phyloP scores from a whole-genome alignment of 371 early-diverging fungal species.

The Syncephalastrum racemosum region DNA sequence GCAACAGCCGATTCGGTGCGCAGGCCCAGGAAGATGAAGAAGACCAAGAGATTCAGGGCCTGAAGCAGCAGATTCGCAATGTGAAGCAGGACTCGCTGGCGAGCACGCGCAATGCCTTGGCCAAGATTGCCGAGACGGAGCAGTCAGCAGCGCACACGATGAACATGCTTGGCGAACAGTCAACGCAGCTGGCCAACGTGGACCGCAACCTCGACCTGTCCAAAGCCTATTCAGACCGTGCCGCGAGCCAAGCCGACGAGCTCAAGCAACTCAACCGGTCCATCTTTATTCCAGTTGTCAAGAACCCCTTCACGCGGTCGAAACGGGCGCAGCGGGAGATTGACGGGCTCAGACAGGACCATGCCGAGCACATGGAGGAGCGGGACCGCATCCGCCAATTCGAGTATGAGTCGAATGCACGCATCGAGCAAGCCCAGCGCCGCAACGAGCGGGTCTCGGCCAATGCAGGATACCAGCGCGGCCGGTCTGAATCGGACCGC shows the following conservation, averaged over 20 bases:
- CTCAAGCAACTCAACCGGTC: conserved; percentile 79
- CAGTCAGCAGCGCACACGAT: conserved; percentile 61
- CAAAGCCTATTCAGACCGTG: conserved; percentile 70
- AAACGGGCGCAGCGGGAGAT: conserved; percentile 61
- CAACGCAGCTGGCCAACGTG: conserved; percentile 71
- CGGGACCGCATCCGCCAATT: conserved; percentile 29
- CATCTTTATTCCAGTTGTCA: conserved; percentile 72
- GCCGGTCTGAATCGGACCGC: conserved; percentile 59
- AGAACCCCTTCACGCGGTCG: conserved; percentile 63
- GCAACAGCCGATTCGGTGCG: conserved; percentile 11
- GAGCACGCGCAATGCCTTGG: conserved; percentile 74
- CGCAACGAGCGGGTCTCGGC: conserved; percentile 40
- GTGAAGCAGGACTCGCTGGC: conserved; percentile 71
- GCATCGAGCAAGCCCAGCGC: conserved; percentile 56
- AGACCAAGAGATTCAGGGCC: conserved; percentile 49
- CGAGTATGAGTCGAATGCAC: conserved; percentile 33
- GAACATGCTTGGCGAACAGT: conserved; percentile 63
- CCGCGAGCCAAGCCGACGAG: conserved; percentile 70
- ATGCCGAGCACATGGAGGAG: conserved; percentile 48
- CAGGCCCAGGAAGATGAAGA: conserved; percentile 22
- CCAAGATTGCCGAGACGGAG: conserved; percentile 66
- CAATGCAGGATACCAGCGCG: conserved; percentile 43
- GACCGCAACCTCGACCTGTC: conserved; percentile 74
- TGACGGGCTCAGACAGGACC: conserved; percentile 52
- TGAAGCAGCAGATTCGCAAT: conserved; percentile 63